A percentile compares a stretch with the other conserved stretches of the same genome.
These are phyloP conservation scores for Trifolium repens DNA, from an alignment of 306 rosid species.

Conservation along the genomic window DNA sequence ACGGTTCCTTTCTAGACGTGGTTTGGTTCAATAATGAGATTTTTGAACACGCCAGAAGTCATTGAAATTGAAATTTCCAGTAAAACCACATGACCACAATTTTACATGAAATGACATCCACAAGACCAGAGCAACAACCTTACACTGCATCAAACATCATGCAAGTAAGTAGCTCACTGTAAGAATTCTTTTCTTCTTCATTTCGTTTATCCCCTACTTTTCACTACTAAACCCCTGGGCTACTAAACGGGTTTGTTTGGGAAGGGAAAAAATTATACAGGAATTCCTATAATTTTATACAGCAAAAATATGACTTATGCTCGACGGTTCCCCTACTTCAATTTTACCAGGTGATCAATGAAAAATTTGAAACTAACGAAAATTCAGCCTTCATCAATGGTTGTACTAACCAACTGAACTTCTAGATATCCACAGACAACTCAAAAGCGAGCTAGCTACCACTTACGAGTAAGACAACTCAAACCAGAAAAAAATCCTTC, in stretches of 20 bases:
- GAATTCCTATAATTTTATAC: conserved; percentile 64
- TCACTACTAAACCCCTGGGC: conserved; percentile 44
- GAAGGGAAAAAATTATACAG: conserved; percentile 56
- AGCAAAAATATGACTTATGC: conserved; percentile 49
- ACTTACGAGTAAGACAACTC: conserved; percentile 41
- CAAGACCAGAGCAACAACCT: conserved; percentile 20
- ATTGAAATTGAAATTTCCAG: conserved; percentile 19
- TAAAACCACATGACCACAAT: background rate
- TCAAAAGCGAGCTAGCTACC: conserved; percentile 50
- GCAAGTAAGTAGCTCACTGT: conserved; percentile 5
- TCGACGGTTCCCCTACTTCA: conserved; percentile 46
- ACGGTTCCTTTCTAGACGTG: background rate
- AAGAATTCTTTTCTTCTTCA: background rate
- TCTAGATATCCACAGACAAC: conserved; percentile 47
- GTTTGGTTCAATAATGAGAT: background rate
- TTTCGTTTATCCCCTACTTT: conserved; percentile 36
- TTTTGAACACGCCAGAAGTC: background rate
- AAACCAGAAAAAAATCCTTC: conserved; percentile 46
- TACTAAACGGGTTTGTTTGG: conserved; percentile 40
- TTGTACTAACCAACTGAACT: conserved; percentile 45
- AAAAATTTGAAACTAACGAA: conserved; percentile 47
- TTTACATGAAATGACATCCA: conserved; percentile 36
- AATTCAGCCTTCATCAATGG: conserved; percentile 49
- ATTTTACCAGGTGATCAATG: conserved; percentile 43
- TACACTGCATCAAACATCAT: conserved; percentile 3